Base-by-base conservation (phyloP, 202 grass and related monocot genomes). In the Panicum virgatum region DNA sequence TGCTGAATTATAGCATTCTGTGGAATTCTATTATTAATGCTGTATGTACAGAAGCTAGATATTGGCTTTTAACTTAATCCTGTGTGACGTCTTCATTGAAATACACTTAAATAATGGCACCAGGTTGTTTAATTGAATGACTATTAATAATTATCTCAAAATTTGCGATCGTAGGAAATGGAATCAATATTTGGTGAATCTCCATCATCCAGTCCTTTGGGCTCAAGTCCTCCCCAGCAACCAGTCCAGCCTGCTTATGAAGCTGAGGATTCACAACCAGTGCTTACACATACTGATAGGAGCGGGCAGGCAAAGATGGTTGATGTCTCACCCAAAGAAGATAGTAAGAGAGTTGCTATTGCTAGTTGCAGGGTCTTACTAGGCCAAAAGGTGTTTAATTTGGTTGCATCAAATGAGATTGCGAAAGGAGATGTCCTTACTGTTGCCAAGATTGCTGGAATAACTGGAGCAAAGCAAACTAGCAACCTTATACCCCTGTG, bases 391-490 rank as follows among this genome's bases (percentile, higher is more conserved):
- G 96, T 89, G 19, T 98, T 91, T 76, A 44, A 92, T 38, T 88
- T 98, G 66, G 96, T 98, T 63, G 84, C 96, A 56, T 95, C 96
- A 46, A 95, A 98, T 44, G 89, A 98, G 79, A 95, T 93, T 53
- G 86, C 90, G 3, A 98, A 98, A 95, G 96, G 92, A 62, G 90
- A 95, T 83, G 96, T 93, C 4, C 86, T 98, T 83, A 98, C 83
- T 78, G 96, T 95, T 77, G 96, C 96, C 59, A 95, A 98, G 82
- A 89, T 98, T 79, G 88, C 92, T 63, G 96, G 92, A 86, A 98
- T 98, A 72, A 95, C 80, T 84, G 96, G 96, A 53, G 96, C 96
- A 32, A 98, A 98, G 68, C 92, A 95, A 83, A 98, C 96, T 36
- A 85, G 92, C 72, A 93, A 69, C 42, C 90, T 98, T 44, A 91